Evolutionary conservation across 225 moss, liverwort and hornwort species (phyloP).

Genomic region (Marchantia paleacea): DNA sequence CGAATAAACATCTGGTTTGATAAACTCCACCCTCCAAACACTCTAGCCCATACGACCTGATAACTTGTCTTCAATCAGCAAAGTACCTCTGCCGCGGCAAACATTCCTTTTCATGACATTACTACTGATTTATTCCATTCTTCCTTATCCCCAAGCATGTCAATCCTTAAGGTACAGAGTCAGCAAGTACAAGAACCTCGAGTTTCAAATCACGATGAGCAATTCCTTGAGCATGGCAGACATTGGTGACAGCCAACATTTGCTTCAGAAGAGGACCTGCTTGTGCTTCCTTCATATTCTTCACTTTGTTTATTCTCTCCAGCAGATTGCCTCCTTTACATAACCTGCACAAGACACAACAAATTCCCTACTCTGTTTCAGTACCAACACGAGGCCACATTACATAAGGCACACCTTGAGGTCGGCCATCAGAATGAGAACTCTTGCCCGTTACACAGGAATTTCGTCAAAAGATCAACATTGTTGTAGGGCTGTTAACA

Average conservation of each 20-base stretch:
- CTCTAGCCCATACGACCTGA: too few species aligned
- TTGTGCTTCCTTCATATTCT: constrained; percentile 48
- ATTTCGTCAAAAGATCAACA: too few species aligned
- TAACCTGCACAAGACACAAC: constrained; percentile 25
- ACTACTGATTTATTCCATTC: not conserved
- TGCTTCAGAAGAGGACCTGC: constrained; percentile 46
- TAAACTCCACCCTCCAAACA: too few species aligned
- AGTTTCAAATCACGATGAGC: constrained; percentile 54
- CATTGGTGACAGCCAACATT: constrained; percentile 41
- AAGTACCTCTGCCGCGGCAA: too few species aligned
- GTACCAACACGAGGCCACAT: not conserved
- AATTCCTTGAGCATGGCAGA: constrained; percentile 50
- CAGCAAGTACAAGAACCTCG: constrained; percentile 34
- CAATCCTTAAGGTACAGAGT: not conserved
- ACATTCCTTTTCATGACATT: not conserved
- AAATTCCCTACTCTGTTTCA: not conserved
- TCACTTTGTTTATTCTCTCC: constrained; percentile 44
- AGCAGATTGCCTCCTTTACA: constrained; percentile 49
- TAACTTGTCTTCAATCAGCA: too few species aligned
- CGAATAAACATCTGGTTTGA: too few species aligned
- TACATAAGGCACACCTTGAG: not conserved
- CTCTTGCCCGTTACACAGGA: too few species aligned
- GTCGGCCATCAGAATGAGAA: too few species aligned
- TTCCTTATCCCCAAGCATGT: not conserved
- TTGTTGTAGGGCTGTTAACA: too few species aligned